Base-by-base conservation (phyloP, 805 yeast genomes). In the Myxozyma monticola region DNA sequence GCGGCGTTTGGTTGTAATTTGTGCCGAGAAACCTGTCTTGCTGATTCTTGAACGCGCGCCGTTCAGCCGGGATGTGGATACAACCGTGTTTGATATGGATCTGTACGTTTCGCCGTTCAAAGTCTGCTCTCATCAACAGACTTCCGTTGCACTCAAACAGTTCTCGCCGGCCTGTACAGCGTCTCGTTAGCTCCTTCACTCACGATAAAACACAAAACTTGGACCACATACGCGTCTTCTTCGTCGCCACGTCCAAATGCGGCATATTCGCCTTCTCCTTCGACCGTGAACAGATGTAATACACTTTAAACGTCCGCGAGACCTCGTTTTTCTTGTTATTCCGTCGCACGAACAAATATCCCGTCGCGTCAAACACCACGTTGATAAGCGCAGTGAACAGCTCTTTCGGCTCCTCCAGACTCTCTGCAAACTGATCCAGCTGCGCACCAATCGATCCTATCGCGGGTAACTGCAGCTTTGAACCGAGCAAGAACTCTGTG, bases 201-300 rank as follows among this genome's bases (percentile, higher is more conserved):
- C 18, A 12, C 26, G 4, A 17, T 17, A 24, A 4, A 20, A 18
- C 21, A 14, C 10, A 7, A 8, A 34, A 4, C 4, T 3, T 4
- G n/a, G 5, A 14, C 7, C 7, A 34, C 46, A 10, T 42, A 44
- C 45, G 50, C 2, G 50, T 47, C 2, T 36, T 37, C 10, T 47
- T 47, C 2, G 50, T 40, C 12, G 45, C 18, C 22, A 36, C 45
- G 17, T 47, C 50, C 3, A 36, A 18, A 26, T 41, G 50, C 18
- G 50, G 50, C 45, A 47, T 26, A 28, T 47, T 47, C 12, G 50
- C 45, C 24, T 37, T 48, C 41, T 42, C 51, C 15, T 37, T 28
- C 7, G 42, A 41, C 22, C 51, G 30, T n/a, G 51, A 48, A 36
- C 51, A 48, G 6, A 48, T 42, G 17, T 48, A 48, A 22, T 42